phyloP scores from a whole-genome alignment of 768 basidiomycete species.

The Strobilomyces echinocephalus region DNA sequence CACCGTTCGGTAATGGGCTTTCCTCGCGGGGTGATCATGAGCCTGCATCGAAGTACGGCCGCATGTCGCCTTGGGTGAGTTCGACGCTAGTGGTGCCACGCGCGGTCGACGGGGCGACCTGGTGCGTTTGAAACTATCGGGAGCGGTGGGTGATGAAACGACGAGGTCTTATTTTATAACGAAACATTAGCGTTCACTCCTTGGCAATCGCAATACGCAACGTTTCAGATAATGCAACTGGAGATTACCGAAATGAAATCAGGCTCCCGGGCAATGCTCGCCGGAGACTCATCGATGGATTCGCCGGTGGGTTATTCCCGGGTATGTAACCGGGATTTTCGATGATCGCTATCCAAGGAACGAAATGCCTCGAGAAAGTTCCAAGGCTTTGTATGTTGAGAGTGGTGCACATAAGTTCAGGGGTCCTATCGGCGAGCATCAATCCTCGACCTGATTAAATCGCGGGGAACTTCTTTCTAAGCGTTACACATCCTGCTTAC shows the following conservation, averaged over 20 bases:
- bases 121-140: slow-evolving; percentile 6
- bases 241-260: slow-evolving; percentile 29
- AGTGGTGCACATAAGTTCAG: too few relatives aligned
- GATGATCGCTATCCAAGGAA: slow-evolving; percentile 12
- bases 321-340: slow-evolving; percentile 1
- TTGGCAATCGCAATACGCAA: slow-evolving; percentile 3
- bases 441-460: not conserved
- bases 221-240: slow-evolving; percentile 2
- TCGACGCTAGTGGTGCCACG: not conserved
- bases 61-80: not conserved
- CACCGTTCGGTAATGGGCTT: not conserved
- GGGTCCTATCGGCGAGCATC: not conserved
- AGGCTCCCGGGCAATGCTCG: slow-evolving; percentile 5
- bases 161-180: slow-evolving; percentile 1
- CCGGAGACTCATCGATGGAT: slow-evolving; percentile 8
- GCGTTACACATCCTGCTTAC: slow-evolving; percentile 7
- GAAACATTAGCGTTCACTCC: not conserved
- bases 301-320: slow-evolving; percentile 3
- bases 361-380: not conserved
- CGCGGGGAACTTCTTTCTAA: not conserved
- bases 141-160: not conserved
- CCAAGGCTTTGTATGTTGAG: not conserved
- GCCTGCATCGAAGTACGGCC: not conserved
- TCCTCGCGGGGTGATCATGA: slow-evolving; percentile 1
- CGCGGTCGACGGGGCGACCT: not conserved